A percentile compares a stretch with the other conserved stretches of the same genome.
phyloP scores from a whole-genome alignment of 2,329 filamentous ascomycete genomes.

The Beauveria scarabaeidicola region DNA sequence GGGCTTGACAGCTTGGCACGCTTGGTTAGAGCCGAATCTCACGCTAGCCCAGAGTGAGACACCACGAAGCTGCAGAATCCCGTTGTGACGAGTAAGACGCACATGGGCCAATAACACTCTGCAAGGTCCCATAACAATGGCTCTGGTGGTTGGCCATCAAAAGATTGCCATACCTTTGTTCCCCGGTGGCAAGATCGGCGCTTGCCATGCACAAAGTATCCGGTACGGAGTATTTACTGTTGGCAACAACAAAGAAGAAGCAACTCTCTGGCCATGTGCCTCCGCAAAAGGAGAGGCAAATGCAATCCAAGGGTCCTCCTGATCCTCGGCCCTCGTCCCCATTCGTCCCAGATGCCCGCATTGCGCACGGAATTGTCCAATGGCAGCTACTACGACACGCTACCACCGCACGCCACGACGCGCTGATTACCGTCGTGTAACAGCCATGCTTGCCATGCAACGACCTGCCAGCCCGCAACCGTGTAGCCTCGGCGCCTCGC shows the following conservation, averaged over 20 bases:
- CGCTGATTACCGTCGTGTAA: background rate
- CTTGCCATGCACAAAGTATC: background rate
- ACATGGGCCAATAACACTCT: background rate
- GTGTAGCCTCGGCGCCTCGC: background rate
- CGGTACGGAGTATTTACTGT: too few species aligned
- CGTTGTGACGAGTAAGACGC: background rate
- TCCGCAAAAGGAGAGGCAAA: background rate
- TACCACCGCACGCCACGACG: background rate
- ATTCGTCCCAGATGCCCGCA: background rate
- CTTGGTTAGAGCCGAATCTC: background rate
- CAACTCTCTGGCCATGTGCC: background rate
- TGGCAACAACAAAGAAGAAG: background rate
- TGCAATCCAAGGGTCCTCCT: background rate
- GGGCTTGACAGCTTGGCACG: background rate
- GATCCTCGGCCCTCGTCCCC: background rate
- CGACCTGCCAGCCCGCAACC: background rate
- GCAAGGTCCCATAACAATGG: background rate
- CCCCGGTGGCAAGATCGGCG: slow-evolving; percentile 1
- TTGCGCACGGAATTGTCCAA: background rate
- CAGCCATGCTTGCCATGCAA: background rate
- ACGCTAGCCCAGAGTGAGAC: slow-evolving; percentile 4
- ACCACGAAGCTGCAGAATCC: background rate
- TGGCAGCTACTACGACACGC: background rate
- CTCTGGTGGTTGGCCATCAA: background rate
- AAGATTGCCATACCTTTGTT: background rate